Conservation (phyloP, 2,329 filamentous ascomycete species). For the Talaromyces sp. region DNA sequence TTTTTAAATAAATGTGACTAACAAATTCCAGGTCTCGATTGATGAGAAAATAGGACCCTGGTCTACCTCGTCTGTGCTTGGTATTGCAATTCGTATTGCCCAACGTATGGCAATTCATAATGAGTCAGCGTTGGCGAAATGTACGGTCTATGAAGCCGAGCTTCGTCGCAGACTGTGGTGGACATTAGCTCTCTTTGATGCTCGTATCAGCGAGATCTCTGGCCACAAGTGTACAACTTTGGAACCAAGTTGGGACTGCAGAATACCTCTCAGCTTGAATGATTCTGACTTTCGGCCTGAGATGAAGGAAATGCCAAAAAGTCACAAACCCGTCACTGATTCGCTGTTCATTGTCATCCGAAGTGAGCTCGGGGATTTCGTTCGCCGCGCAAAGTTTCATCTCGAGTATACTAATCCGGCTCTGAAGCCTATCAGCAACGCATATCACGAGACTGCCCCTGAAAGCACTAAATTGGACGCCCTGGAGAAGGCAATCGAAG, state of each 20-base stretch:
- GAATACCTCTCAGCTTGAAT: conserved; percentile 28
- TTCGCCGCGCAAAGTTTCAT: background rate
- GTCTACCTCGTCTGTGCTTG: background rate
- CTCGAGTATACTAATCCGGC: background rate
- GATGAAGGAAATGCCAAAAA: background rate
- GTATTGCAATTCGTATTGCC: background rate
- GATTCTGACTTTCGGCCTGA: background rate
- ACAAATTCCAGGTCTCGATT: background rate
- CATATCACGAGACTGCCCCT: background rate
- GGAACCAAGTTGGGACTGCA: conserved; percentile 45
- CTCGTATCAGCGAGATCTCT: conserved; percentile 65
- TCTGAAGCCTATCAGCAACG: background rate
- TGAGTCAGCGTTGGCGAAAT: conserved; percentile 36
- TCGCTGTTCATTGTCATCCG: background rate
- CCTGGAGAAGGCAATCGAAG: background rate
- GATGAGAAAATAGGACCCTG: background rate
- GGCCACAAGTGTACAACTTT: conserved; percentile 44
- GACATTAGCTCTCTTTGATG: conserved; percentile 66
- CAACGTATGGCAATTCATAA: background rate
- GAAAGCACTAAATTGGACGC: background rate
- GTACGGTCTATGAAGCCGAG: conserved; percentile 59
- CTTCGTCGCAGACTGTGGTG: conserved; percentile 71
- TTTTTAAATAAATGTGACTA: background rate
- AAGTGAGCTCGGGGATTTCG: background rate
- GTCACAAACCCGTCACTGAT: background rate